phyloP scores from a whole-genome alignment of 306 rosid species.

The Ammopiptanthus mongolicus region DNA sequence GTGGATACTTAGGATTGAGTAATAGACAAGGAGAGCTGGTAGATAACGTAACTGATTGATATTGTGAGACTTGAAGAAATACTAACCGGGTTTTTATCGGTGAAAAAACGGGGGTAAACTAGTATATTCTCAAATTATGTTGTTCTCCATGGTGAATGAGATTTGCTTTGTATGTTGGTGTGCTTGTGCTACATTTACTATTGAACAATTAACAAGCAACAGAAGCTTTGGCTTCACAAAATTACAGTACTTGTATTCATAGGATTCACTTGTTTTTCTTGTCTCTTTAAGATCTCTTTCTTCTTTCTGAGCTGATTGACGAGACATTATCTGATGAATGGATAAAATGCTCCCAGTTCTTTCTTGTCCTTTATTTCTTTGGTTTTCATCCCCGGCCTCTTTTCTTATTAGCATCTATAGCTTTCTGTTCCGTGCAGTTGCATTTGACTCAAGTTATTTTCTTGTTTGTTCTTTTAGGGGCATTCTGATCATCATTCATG shows the following conservation, averaged over 20 bases:
- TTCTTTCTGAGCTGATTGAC: not conserved
- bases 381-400: not conserved
- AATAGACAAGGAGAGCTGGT: too few relatives aligned
- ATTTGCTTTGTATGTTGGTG: not conserved
- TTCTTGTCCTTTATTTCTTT: not conserved
- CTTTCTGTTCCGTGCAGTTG: not conserved
- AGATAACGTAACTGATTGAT: not conserved
- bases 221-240: not conserved
- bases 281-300: not conserved
- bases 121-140: not conserved
- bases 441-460: slow-evolving; percentile 11
- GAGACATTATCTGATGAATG: not conserved
- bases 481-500: slow-evolving; percentile 80
- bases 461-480: slow-evolving; percentile 58
- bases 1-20: too few relatives aligned
- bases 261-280: not conserved
- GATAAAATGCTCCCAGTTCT: not conserved
- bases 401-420: not conserved
- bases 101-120: too few relatives aligned
- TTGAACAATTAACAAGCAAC: not conserved
- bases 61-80: not conserved
- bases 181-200: too few relatives aligned
- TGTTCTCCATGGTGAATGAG: not conserved
- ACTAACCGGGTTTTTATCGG: too few relatives aligned
- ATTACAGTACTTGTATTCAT: not conserved